Evolutionary conservation across 164 flowering plant genomes (phyloP), one percentile per base, ranked within the genome.

Genomic region (Umbellularia californica): DNA sequence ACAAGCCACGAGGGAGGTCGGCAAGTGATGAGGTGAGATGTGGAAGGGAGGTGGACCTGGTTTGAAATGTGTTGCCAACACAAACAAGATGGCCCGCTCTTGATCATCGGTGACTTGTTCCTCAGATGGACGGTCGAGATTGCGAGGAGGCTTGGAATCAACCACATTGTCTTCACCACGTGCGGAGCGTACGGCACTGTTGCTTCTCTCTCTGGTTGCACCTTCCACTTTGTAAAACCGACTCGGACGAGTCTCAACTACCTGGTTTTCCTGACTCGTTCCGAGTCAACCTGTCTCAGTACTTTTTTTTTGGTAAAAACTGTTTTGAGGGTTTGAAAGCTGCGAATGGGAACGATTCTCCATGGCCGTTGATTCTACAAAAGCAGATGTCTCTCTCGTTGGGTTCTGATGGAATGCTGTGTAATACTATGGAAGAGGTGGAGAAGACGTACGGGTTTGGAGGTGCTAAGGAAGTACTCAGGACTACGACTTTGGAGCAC

Each of bases 381-480:
- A 22, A 11, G 30, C 51, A 68, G 47, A 2, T 68, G 19, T 35
- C 68, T 41, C 50, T 25, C 1, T 68, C 51, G 15, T 17, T 72
- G 33, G 14, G 50, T 3, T 58, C 76, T 0, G 68, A 41, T 10
- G 73, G 65, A 13, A 23, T 68, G n/a, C 41, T 77, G 24, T 69
- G 84, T 52, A 87, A 90, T 75, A 82, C 91, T 0, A 83, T 87
- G 33, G 89, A 81, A 62, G 89, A 80, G 73, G 50, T 90, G 3
- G 92, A 90, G 35, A 15, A 27, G 41, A 24, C n/a, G n/a, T n/a
- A n/a, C 65, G 0, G 94, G 90, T 5, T 23, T 87, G 70, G 5
- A 1, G 5, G 83, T 84, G 30, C 84, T 90, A 14, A 20, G 71
- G 11, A 71, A 78, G 3, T 81, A 78, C 15, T 41, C 84, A 2